Percentiles rank a stretch among this genome's conserved stretches.
These are phyloP conservation scores for Flagelloscypha sp. DNA, from an alignment of 768 basidiomycete species.

Conservation along the genomic window DNA sequence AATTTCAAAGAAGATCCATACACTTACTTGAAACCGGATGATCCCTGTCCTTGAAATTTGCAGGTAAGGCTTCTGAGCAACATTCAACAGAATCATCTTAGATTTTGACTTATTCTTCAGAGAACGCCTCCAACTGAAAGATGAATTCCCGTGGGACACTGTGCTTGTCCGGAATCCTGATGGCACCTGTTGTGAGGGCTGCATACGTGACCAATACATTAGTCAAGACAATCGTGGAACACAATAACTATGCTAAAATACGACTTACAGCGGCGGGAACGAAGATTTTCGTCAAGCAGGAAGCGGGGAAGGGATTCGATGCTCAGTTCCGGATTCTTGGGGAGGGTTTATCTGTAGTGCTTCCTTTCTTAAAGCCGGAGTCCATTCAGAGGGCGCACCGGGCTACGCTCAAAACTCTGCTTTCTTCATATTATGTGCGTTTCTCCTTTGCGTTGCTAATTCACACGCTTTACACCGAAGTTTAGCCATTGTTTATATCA, in stretches of 20 bases:
- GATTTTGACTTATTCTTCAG: constrained; percentile 28
- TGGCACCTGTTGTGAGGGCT: constrained; percentile 62
- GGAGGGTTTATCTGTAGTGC: constrained; percentile 76
- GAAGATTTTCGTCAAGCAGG: constrained; percentile 88
- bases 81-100: neutral
- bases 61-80: constrained; percentile 44
- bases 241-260: constrained; percentile 79
- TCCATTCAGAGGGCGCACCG: constrained; percentile 55
- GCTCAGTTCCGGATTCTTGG: constrained; percentile 69
- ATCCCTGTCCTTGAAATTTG: constrained; percentile 63
- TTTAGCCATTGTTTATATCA: constrained; percentile 59
- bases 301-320: constrained; percentile 52
- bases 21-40: constrained; percentile 64
- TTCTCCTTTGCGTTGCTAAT: too few relatives aligned
- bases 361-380: constrained; percentile 69
- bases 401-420: constrained; percentile 50
- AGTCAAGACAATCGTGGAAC: constrained; percentile 68
- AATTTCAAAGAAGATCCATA: constrained; percentile 88
- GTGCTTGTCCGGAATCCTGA: constrained; percentile 82
- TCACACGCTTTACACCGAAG: too few relatives aligned
- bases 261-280: constrained; percentile 91
- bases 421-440: constrained; percentile 76
- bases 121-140: constrained; percentile 58
- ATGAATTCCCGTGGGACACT: constrained; percentile 66
- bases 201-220: constrained; percentile 84